Evolutionary conservation across 352 stramenopile species (phyloP), one percentile per base, ranked within the genome.

Genomic region (Pythium sukuiense): DNA sequence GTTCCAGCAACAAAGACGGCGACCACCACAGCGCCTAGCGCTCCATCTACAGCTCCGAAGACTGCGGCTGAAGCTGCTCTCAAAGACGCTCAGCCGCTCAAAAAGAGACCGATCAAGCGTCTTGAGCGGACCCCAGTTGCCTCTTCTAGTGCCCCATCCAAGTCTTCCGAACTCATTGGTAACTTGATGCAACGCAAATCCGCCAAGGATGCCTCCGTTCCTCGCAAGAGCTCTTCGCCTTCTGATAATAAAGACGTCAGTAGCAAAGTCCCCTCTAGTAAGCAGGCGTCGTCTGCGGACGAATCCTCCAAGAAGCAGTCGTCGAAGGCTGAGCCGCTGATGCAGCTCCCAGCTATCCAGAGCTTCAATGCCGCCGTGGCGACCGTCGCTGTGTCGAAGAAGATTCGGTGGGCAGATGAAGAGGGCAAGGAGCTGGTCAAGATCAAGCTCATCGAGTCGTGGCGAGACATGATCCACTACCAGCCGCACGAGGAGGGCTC

Each of bases 361-460:
- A 92, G 87, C 64, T 95, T 95, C 61, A 91, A 92, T 48, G 77
- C 76, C 4, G 83, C 55, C 16, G 63, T 73, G 9, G 76, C 59
- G 48, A 67, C 67, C 7, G 41, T 48, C 5, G 72, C 71, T 5
- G 61, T 72, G 30, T 77, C 75, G 50, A 90, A 89, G 58, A 77
- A 81, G 52, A 95, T 95, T 67, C 83, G 82, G 32, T 95, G 87
- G 87, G 87, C 87, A 0, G 87, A 95, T 60, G 80, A 95, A 65
- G 79, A 72, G 30, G 87, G 87, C 52, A 72, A 82, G 43, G 87
- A 93, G 12, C 78, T 95, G 8, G 79, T 90, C 27, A 87, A 92
- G 68, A 65, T 95, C 61, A 89, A 93, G 63, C 63, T 93, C 16
- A 95, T 95, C 41, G 87, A 95, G 65, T 95, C 87, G 20, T 95